Percentiles rank a stretch among this genome's conserved stretches.
Conservation (phyloP, 2,329 filamentous ascomycete species). For the Colletotrichum somersetense region DNA sequence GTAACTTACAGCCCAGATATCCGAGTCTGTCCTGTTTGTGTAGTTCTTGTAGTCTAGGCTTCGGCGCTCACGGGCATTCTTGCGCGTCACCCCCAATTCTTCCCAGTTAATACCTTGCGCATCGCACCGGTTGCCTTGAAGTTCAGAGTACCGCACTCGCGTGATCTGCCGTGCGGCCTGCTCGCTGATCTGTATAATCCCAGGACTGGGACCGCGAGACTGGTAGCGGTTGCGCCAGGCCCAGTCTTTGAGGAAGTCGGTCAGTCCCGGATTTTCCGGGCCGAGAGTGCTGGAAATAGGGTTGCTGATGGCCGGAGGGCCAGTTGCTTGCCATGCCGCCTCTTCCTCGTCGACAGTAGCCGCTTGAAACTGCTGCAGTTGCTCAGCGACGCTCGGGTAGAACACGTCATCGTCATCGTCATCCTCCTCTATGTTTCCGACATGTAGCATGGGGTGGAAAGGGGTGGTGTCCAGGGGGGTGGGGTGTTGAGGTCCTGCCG, state of each 20-base stretch:
- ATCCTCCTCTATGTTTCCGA: conserved; percentile 28
- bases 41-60: conserved; percentile 68
- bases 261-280: conserved; percentile 63
- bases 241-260: conserved; percentile 66
- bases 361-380: conserved; percentile 31
- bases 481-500: conserved; percentile 24
- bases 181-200: conserved; percentile 50
- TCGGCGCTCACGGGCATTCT: conserved; percentile 62
- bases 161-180: conserved; percentile 47
- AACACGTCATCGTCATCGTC: conserved; percentile 25
- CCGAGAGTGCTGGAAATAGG: conserved; percentile 55
- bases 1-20: conserved; percentile 61
- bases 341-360: conserved; percentile 30
- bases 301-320: conserved; percentile 33
- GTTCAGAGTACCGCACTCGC: conserved; percentile 55
- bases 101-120: conserved; percentile 72
- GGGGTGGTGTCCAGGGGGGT: conserved; percentile 35
- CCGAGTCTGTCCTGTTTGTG: conserved; percentile 63
- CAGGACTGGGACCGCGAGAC: conserved; percentile 42
- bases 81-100: conserved; percentile 63
- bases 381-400: conserved; percentile 26
- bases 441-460: conserved; percentile 38
- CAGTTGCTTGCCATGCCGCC: conserved; percentile 31
- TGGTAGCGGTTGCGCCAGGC: conserved; percentile 47
- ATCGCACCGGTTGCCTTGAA: conserved; percentile 68